Conservation (phyloP, 495 filamentous ascomycete species). For the Aspergillus campestris region DNA sequence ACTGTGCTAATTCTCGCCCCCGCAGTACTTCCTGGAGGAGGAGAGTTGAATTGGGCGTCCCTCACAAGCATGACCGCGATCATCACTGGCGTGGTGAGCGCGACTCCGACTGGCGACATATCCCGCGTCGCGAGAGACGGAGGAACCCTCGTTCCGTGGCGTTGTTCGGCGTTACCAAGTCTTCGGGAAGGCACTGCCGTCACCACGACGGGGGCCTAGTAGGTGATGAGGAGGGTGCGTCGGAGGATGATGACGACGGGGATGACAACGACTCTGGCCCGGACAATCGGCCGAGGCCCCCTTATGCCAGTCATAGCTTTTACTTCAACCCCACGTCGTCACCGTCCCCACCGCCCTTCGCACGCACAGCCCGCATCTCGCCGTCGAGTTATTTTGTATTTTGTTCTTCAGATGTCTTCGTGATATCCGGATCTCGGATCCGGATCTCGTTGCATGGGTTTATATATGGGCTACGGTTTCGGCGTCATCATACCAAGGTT, state of each 20-base stretch:
- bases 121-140: constrained; percentile 26
- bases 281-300: constrained; percentile 23
- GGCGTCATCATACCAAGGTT: too few species aligned
- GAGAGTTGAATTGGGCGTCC: constrained; percentile 64
- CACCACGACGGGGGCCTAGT: constrained; percentile 17
- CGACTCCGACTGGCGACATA: constrained; percentile 32
- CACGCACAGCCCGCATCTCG: constrained; percentile 1
- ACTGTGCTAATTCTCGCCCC: background rate
- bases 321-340: constrained; percentile 7
- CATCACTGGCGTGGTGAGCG: constrained; percentile 34
- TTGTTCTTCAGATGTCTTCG: too few species aligned
- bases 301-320: constrained; percentile 21
- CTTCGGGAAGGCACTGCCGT: constrained; percentile 22
- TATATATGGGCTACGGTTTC: too few species aligned
- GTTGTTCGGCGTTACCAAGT: constrained; percentile 39
- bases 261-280: constrained; percentile 28
- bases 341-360: constrained; percentile 1
- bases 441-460: too few species aligned
- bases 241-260: constrained; percentile 45
- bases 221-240: constrained; percentile 34
- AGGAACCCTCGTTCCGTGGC: constrained; percentile 30
- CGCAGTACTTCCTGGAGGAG: constrained; percentile 83
- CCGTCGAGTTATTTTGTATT: background rate
- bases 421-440: background rate
- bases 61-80: constrained; percentile 36